These are phyloP conservation scores for Calonectria fujianensis DNA, from an alignment of 2,329 filamentous ascomycete species.

Conservation along the genomic window DNA sequence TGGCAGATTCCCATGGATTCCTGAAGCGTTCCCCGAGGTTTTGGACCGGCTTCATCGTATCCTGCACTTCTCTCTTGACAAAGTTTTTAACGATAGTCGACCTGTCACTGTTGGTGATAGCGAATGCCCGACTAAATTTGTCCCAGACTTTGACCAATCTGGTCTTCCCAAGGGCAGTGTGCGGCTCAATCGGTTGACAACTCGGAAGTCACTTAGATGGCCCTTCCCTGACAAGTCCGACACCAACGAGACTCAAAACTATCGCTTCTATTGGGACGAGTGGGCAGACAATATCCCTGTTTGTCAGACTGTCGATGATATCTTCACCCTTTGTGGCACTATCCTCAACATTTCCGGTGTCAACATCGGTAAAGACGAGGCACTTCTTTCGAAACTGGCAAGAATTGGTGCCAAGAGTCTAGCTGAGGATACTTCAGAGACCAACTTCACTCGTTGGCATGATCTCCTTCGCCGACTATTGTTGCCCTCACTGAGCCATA, in stretches of 20 bases:
- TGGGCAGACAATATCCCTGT: slow-evolving; percentile 96
- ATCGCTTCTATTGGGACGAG: slow-evolving; percentile 97
- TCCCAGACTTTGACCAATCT: slow-evolving; percentile 76
- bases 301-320: slow-evolving; percentile 92
- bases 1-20: slow-evolving; percentile 93
- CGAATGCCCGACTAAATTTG: slow-evolving; percentile 66
- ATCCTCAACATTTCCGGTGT: slow-evolving; percentile 91
- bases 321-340: slow-evolving; percentile 90
- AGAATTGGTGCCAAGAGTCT: slow-evolving; percentile 88
- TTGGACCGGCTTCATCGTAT: slow-evolving; percentile 89
- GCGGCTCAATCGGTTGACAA: slow-evolving; percentile 74
- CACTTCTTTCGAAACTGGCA: slow-evolving; percentile 87
- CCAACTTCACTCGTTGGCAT: slow-evolving; percentile 87
- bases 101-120: slow-evolving; percentile 57
- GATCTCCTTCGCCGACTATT: slow-evolving; percentile 88
- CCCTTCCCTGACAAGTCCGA: slow-evolving; percentile 87
- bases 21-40: slow-evolving; percentile 88
- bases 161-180: slow-evolving; percentile 82
- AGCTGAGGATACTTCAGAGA: slow-evolving; percentile 79
- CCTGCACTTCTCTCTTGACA: slow-evolving; percentile 86
- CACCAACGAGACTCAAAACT: slow-evolving; percentile 84
- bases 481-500: slow-evolving; percentile 91
- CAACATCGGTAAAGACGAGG: slow-evolving; percentile 89
- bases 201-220: slow-evolving; percentile 86
- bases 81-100: slow-evolving; percentile 75